Percentiles rank a stretch among this genome's conserved stretches.
phyloP scores from a whole-genome alignment of 169 alveolate genomes.

The Eimeria mitis region DNA sequence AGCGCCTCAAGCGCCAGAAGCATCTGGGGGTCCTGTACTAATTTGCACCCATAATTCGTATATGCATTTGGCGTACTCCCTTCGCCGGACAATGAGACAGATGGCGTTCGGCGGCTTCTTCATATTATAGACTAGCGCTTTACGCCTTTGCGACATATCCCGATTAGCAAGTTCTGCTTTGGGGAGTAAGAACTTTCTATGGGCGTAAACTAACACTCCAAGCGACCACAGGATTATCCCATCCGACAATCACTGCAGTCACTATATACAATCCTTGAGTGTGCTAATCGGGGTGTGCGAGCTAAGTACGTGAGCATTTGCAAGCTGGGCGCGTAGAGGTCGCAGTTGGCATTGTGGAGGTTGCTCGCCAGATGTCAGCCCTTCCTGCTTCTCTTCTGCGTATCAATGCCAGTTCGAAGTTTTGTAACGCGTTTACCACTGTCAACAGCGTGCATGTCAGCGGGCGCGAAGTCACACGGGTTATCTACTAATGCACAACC shows the following conservation, averaged over 20 bases:
- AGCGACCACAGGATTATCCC: neutral
- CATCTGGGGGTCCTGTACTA: too few species aligned
- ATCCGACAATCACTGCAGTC: neutral
- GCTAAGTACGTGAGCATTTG: neutral
- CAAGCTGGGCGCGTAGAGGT: neutral
- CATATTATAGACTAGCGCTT: neutral
- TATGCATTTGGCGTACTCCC: too few species aligned
- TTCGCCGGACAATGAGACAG: too few species aligned
- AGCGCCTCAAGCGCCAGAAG: too few species aligned
- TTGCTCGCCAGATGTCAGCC: neutral
- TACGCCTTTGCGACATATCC: too few species aligned
- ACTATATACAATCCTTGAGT: neutral
- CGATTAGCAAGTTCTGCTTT: neutral
- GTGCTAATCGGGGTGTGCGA: neutral
- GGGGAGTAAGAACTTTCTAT: neutral
- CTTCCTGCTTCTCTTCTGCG: neutral
- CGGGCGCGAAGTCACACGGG: too few species aligned
- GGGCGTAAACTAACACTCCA: neutral
- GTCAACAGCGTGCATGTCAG: too few species aligned
- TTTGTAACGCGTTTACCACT: neutral
- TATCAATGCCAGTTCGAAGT: neutral
- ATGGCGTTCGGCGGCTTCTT: too few species aligned
- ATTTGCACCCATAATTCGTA: too few species aligned
- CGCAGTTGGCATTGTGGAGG: neutral
- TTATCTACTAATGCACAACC: too few species aligned